Evolutionary conservation across 176 grass and related monocot species (phyloP), one percentile per base, ranked within the genome.

Genomic region (Eragrostis nindensis): DNA sequence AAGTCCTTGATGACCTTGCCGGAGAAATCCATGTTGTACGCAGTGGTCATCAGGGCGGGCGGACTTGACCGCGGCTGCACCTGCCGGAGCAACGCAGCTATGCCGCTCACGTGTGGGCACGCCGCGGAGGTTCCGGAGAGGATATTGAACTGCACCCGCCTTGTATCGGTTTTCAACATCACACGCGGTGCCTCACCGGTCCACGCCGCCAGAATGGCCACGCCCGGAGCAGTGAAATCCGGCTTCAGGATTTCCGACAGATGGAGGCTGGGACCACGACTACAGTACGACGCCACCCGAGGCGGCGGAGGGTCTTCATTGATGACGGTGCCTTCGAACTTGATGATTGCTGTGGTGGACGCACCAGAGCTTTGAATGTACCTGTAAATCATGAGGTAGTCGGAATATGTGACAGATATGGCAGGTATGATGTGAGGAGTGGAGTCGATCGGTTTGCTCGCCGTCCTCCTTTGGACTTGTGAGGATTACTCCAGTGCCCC

Each of bases 161-260:
- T 78, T 6, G 13, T 4, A 66, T 90, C 87, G 22, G 42, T 27
- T 2, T 64, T 54, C 17, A 82, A 24, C 3, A 38, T 62, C 1
- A 76, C 66, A 0, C 88, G 85, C 1, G 71, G 39, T 11, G 4
- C 18, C 9, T n/a, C 36, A 29, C 63, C 54, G 0, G 82, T 57
- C 87, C 87, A 93, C 3, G 84, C 81, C 3, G 82, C 86, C 11
- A 92, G 73, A 42, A 88, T 92, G 49, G 80, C 78, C 40, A 92
- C 81, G 18, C 89, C 89, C 0, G 89, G 89, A 4, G 85, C 86
- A 44, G 84, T 78, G 16, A 91, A 44, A 74, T 92, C 90, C 1
- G 86, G 86, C 61, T 92, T 92, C 12, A 92, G 67, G 73, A 92
- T 52, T 63, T 82, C 64, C 4, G 82, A 53, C 42, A 68, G 62